Conservation (phyloP, 163 green algal genomes). For the Volvox carteri region DNA sequence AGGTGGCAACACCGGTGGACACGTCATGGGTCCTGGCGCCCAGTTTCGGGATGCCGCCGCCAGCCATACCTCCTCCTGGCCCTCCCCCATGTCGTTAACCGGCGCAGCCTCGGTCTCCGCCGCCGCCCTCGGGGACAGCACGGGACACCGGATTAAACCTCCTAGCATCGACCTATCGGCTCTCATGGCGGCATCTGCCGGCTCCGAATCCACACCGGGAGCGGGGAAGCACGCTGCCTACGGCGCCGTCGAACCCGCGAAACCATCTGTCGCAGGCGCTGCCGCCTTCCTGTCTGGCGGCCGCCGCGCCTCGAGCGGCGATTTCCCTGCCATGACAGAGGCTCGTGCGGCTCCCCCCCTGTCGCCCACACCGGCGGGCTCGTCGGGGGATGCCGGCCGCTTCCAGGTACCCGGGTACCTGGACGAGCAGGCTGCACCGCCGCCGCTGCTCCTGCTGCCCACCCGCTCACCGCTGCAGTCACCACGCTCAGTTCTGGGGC, state of each 20-base stretch:
- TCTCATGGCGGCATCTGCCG: not conserved
- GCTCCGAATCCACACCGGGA: not conserved
- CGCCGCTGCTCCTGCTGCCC: conserved; percentile 36
- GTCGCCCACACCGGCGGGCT: not conserved
- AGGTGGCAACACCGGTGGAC: not conserved
- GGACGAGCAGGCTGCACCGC: not conserved
- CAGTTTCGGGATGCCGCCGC: not conserved
- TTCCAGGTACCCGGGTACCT: not conserved
- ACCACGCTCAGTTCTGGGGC: not conserved
- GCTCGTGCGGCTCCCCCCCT: not conserved
- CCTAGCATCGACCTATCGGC: conserved; percentile 34
- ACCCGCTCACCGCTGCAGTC: conserved; percentile 43
- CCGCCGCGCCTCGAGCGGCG: not conserved
- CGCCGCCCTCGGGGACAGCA: not conserved
- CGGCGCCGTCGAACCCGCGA: too few relatives aligned
- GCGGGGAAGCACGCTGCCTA: not conserved
- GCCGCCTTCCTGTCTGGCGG: too few relatives aligned
- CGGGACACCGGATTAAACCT: not conserved
- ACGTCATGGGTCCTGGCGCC: not conserved
- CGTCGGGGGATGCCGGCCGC: not conserved
- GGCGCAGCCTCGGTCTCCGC: not conserved
- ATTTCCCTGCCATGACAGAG: not conserved
- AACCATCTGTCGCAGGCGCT: not conserved
- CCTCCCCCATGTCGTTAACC: not conserved
- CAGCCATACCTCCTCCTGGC: not conserved